phyloP scores from a whole-genome alignment of 805 yeast genomes.

The Ascoidea tarda region DNA sequence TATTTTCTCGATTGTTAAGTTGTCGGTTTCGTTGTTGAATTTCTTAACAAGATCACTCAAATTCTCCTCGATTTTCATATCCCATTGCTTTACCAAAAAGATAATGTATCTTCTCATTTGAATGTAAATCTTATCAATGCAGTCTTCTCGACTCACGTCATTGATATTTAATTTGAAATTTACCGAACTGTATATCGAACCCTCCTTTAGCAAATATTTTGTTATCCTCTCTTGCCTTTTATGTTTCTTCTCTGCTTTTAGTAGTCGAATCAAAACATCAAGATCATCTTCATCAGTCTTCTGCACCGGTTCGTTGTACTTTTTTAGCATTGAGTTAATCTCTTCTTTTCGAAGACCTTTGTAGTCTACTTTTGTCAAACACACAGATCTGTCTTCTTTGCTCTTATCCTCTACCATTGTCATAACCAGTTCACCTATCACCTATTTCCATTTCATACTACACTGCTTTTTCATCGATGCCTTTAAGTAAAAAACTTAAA shows the following conservation, averaged over 20 bases:
- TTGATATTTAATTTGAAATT: no score
- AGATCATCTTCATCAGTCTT: neutral
- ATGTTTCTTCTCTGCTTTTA: neutral
- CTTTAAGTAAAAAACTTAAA: no score
- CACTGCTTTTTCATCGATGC: no score
- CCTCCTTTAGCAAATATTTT: no score
- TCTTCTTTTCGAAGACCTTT: neutral
- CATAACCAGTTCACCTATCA: no score
- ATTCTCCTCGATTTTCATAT: slow-evolving; percentile 18
- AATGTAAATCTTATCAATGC: slow-evolving; percentile 15
- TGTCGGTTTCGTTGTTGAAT: slow-evolving; percentile 13
- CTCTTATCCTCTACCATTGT: no score
- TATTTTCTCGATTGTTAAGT: slow-evolving; percentile 7
- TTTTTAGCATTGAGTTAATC: no score
- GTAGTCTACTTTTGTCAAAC: neutral
- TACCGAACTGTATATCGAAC: neutral
- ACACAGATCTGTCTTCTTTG: no score
- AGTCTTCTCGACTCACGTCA: neutral
- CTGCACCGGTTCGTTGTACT: neutral
- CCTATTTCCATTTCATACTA: no score
- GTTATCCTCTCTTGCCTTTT: neutral
- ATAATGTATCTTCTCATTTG: slow-evolving; percentile 36
- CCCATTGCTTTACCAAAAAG: slow-evolving; percentile 30
- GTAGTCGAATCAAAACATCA: neutral
- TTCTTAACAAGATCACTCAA: slow-evolving; percentile 19